phyloP scores from a whole-genome alignment of 441 rosid genomes.

The Hypseocharis bilobata region DNA sequence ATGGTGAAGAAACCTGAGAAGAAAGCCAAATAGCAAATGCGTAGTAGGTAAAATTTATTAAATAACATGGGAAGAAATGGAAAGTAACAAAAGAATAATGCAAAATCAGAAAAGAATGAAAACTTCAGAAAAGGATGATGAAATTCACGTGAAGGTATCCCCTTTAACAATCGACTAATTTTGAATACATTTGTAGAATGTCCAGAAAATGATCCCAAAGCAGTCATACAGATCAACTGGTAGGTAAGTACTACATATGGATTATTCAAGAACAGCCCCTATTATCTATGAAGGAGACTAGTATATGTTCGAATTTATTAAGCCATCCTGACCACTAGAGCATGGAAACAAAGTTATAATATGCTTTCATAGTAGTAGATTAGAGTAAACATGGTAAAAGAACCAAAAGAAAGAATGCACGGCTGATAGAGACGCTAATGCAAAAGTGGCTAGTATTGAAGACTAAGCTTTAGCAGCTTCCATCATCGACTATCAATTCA shows the following conservation, averaged over 20 bases:
- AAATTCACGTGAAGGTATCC: not conserved
- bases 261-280: not conserved
- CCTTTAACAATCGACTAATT: not conserved
- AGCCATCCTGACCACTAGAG: not conserved
- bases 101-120: not conserved
- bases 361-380: no score
- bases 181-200: not conserved
- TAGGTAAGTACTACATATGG: not conserved
- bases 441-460: no score
- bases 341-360: slow-evolving; percentile 5
- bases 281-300: slow-evolving; percentile 2
- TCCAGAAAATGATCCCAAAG: not conserved
- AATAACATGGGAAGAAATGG: no score
- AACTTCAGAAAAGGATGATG: not conserved
- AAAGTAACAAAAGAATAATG: no score
- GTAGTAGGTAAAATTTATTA: slow-evolving; percentile 5
- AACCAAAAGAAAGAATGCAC: no score
- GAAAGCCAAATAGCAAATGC: slow-evolving; percentile 11
- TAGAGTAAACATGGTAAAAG: no score
- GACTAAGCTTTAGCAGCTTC: no score
- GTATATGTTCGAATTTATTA: not conserved
- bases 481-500: no score
- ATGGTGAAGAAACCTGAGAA: slow-evolving; percentile 79
- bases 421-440: no score
- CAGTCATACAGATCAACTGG: not conserved